phyloP scores from a whole-genome alignment of 2,329 filamentous ascomycete species.

The Nothomitra cinnamomea region DNA sequence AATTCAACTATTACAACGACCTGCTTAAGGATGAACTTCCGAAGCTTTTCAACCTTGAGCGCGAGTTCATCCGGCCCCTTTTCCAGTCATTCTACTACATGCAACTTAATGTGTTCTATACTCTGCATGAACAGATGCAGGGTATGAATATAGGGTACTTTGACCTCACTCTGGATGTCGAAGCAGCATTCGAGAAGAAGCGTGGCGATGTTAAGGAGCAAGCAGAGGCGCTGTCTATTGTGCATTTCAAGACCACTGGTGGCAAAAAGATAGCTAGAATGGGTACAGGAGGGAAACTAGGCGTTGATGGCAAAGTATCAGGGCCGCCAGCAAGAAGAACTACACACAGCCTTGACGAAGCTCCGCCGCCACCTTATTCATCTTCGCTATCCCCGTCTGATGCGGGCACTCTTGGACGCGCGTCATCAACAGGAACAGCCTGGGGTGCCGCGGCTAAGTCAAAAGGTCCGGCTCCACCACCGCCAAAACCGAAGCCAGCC shows the following conservation, averaged over 20 bases:
- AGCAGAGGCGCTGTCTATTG: slow-evolving; percentile 69
- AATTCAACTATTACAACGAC: slow-evolving; percentile 97
- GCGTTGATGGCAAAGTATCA: slow-evolving; percentile 7
- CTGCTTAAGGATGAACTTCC: slow-evolving; percentile 91
- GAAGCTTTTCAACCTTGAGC: slow-evolving; percentile 74
- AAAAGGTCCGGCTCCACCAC: slow-evolving; percentile 46
- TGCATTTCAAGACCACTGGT: slow-evolving; percentile 81
- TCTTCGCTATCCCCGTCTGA: slow-evolving; percentile 16
- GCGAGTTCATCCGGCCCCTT: slow-evolving; percentile 86
- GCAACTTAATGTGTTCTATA: slow-evolving; percentile 99
- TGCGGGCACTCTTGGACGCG: slow-evolving; percentile 20
- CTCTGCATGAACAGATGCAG: slow-evolving; percentile 95
- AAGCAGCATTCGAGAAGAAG: slow-evolving; percentile 80
- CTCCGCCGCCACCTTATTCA: slow-evolving; percentile 53
- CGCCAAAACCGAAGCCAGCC: slow-evolving; percentile 70
- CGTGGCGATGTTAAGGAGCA: slow-evolving; percentile 73
- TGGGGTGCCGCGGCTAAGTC: slow-evolving; percentile 40
- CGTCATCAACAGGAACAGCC: slow-evolving; percentile 25
- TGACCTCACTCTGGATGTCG: slow-evolving; percentile 75
- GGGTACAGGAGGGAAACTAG: slow-evolving; percentile 24
- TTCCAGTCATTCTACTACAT: slow-evolving; percentile 99
- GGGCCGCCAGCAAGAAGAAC: slow-evolving; percentile 16
- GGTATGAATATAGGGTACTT: slow-evolving; percentile 95
- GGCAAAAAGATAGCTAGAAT: slow-evolving; percentile 41
- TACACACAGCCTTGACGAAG: slow-evolving; percentile 30